Conservation (phyloP, 176 grass and related monocot genomes). For the Avena sativa region DNA sequence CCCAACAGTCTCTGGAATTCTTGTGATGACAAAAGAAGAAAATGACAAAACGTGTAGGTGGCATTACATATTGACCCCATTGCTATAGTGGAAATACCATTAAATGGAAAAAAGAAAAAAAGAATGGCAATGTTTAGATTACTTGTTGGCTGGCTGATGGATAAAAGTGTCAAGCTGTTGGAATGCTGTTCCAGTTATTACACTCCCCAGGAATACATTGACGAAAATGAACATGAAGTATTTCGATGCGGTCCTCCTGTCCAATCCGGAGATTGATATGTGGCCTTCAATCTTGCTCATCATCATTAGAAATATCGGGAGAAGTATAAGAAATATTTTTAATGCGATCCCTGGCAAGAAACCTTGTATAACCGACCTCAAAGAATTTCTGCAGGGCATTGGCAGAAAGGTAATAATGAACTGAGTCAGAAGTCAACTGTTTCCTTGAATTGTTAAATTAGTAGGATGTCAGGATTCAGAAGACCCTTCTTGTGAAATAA, state of each 20-base stretch:
- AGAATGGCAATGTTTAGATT: conserved; percentile 29
- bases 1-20: conserved; percentile 90
- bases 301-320: conserved; percentile 87
- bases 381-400: conserved; percentile 72
- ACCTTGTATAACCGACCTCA: conserved; percentile 85
- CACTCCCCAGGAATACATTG: conserved; percentile 90
- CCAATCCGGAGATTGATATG: conserved; percentile 73
- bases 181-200: conserved; percentile 96
- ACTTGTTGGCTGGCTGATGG: conserved; percentile 82
- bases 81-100: conserved; percentile 32
- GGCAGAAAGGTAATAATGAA: conserved; percentile 30
- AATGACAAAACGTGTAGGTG: conserved; percentile 21
- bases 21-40: conserved; percentile 36
- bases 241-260: conserved; percentile 82
- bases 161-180: conserved; percentile 90
- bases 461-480: conserved; percentile 7
- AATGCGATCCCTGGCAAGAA: conserved; percentile 89
- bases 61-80: conserved; percentile 27
- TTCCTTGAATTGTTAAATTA: neutral
- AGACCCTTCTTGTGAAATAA: neutral
- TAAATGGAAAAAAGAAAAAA: conserved; percentile 5
- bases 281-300: conserved; percentile 97
- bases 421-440: conserved; percentile 15
- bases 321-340: conserved; percentile 89
- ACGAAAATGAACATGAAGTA: conserved; percentile 89